Evolutionary conservation across 2,329 filamentous ascomycete genomes (phyloP).

Genomic region (Exophiala sp.): DNA sequence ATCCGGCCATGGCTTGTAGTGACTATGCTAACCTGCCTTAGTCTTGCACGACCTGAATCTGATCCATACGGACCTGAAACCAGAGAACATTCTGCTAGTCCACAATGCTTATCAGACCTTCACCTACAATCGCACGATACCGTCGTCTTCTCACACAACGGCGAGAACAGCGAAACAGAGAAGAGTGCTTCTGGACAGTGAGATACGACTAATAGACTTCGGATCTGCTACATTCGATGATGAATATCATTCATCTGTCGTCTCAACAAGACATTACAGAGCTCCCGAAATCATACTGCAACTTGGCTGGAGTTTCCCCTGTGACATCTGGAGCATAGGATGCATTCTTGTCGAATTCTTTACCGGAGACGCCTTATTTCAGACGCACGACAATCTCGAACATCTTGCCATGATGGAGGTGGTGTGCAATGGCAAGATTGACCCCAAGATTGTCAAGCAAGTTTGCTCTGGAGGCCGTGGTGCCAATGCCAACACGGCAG

Average conservation of each 20-base stretch:
- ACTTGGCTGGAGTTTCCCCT: slow-evolving; percentile 65
- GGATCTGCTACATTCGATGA: slow-evolving; percentile 66
- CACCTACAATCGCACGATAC: slow-evolving; percentile 65
- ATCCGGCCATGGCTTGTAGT: background rate
- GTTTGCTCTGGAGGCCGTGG: slow-evolving; percentile 49
- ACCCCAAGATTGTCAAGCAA: slow-evolving; percentile 52
- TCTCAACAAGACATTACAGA: slow-evolving; percentile 64
- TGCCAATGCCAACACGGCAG: slow-evolving; percentile 51
- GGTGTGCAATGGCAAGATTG: slow-evolving; percentile 56
- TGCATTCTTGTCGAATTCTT: slow-evolving; percentile 68
- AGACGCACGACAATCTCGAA: slow-evolving; percentile 66
- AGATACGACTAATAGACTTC: slow-evolving; percentile 66
- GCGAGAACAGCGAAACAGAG: slow-evolving; percentile 58
- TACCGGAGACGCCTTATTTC: slow-evolving; percentile 65
- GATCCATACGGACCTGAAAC: slow-evolving; percentile 71
- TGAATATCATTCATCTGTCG: slow-evolving; percentile 65
- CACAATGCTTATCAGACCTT: slow-evolving; percentile 65
- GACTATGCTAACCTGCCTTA: slow-evolving; percentile 40
- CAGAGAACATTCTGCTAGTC: slow-evolving; percentile 65
- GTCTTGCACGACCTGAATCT: slow-evolving; percentile 95
- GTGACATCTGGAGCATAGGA: slow-evolving; percentile 67
- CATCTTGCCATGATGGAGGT: slow-evolving; percentile 69
- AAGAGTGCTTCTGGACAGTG: slow-evolving; percentile 61
- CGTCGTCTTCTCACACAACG: slow-evolving; percentile 59
- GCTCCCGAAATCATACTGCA: slow-evolving; percentile 67